Base-by-base conservation (phyloP, 768 basidiomycete genomes). In the Russula vinacea region DNA sequence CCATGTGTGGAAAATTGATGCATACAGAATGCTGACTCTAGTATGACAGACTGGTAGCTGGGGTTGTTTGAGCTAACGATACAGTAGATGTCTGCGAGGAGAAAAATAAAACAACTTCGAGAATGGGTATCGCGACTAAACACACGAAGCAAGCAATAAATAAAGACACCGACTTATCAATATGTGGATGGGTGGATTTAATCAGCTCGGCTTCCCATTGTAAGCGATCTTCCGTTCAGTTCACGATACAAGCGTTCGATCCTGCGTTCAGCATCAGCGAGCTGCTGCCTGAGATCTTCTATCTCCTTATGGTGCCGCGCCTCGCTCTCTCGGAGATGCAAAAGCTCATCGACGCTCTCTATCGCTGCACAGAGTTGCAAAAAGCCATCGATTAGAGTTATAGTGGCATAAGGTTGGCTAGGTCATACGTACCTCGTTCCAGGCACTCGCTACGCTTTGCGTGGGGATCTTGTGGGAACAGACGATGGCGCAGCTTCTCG, bases 381-480 rank as follows among this genome's bases (percentile, higher is more conserved):
- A 24, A 39, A 51, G 10, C 32, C n/a, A 33, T 54, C 5, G 19
- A 17, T 29, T 35, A 45, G 32, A 39, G 9, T 3, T 5, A 40
- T 13, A 14, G 53, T 16, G 35, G 32, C n/a, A 35, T 33, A 45
- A 11, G 44, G 19, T 33, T 33, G 16, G 9, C 13, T 1, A 9
- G 37, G 52, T 4, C 22, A n/a, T n/a, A 44, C 64, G 29, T n/a
- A 67, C 66, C 66, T 60, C 53, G 58, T 47, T 67, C 66, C n/a
- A 67, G 24, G 51, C 66, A 67, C 29, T 67, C 66, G 37, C 58
- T 60, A 16, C 66, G 66, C 58, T 60, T 59, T 26, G 66, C 57
- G n/a, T 65, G 64, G 5, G 66, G 66, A 37, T 67, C 66, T 37
- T 60, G 63, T 0, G 66, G 66, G 29, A 67, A 67, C 4, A 67